A percentile compares a stretch with the other conserved stretches of the same genome.
Evolutionary conservation across 1,284 basidiomycete species (phyloP).

Genomic region (Rhizoctonia solani): DNA sequence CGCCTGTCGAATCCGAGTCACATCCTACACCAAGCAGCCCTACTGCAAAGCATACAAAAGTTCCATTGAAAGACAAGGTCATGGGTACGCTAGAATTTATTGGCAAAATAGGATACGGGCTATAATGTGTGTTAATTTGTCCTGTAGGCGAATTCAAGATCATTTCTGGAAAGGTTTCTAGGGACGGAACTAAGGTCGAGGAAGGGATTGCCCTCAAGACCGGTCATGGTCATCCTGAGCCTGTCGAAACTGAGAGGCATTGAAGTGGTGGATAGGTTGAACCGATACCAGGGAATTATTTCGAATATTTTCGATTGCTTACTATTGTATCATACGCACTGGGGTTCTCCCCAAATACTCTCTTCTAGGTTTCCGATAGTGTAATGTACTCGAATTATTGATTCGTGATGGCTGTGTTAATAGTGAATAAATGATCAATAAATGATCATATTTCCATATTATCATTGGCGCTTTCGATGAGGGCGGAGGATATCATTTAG

Average conservation of each 20-base stretch:
- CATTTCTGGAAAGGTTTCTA: slow-evolving; percentile 35
- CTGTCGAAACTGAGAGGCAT: too few species aligned
- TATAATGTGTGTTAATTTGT: background rate
- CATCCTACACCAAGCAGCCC: slow-evolving; percentile 6
- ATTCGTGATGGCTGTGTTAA: too few species aligned
- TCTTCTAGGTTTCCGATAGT: too few species aligned
- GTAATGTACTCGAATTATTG: too few species aligned
- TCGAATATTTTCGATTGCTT: too few species aligned
- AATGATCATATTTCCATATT: background rate
- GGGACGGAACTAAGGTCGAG: slow-evolving; percentile 35
- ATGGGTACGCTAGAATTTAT: slow-evolving; percentile 7
- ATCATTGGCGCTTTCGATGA: background rate
- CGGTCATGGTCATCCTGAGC: too few species aligned
- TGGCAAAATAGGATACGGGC: too few species aligned
- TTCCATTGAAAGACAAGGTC: slow-evolving; percentile 23
- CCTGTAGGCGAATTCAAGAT: slow-evolving; percentile 34
- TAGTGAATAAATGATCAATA: background rate
- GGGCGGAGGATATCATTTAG: background rate
- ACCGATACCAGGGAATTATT: too few species aligned
- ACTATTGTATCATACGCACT: too few species aligned
- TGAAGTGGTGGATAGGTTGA: too few species aligned
- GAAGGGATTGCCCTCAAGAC: slow-evolving; percentile 36
- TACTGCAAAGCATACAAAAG: slow-evolving; percentile 4
- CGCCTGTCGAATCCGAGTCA: background rate
- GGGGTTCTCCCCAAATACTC: too few species aligned